Conservation (phyloP, 257 asterid genomes). For the Solanum piurae region DNA sequence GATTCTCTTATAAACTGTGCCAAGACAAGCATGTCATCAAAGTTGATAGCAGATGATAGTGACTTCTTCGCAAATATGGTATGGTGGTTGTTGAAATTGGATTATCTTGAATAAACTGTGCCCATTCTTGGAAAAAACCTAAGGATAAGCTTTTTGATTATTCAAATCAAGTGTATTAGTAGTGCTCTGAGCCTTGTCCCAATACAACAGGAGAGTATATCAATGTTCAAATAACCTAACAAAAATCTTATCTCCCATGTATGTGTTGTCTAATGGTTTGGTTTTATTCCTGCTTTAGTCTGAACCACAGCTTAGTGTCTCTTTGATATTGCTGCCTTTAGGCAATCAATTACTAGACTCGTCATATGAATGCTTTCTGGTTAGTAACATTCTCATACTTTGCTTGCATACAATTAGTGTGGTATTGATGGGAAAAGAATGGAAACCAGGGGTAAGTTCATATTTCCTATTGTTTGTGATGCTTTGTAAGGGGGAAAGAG, state of each 20-base stretch:
- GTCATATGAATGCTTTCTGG: not conserved
- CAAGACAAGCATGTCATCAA: constrained; percentile 98
- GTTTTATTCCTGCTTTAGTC: not conserved
- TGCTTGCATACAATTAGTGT: not conserved
- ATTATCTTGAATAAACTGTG: not conserved
- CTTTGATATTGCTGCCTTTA: not conserved
- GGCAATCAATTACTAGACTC: not conserved
- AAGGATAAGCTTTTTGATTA: not conserved
- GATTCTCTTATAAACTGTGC: constrained; percentile 86
- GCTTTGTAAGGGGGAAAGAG: not conserved
- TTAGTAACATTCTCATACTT: not conserved
- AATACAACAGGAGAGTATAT: not conserved
- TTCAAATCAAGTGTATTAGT: not conserved
- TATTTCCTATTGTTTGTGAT: not conserved
- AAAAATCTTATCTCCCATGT: not conserved
- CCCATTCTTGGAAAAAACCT: not conserved
- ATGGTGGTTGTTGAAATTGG: constrained; percentile 15
- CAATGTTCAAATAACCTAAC: not conserved
- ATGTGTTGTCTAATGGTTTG: not conserved
- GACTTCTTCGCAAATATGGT: constrained; percentile 89
- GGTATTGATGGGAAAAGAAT: not conserved
- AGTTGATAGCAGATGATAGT: constrained; percentile 75
- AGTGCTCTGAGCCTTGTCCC: not conserved
- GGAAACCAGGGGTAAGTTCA: not conserved
- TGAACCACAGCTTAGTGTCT: not conserved